Evolutionary conservation across 768 basidiomycete species (phyloP).

Genomic region (Floccularia luteovirens): DNA sequence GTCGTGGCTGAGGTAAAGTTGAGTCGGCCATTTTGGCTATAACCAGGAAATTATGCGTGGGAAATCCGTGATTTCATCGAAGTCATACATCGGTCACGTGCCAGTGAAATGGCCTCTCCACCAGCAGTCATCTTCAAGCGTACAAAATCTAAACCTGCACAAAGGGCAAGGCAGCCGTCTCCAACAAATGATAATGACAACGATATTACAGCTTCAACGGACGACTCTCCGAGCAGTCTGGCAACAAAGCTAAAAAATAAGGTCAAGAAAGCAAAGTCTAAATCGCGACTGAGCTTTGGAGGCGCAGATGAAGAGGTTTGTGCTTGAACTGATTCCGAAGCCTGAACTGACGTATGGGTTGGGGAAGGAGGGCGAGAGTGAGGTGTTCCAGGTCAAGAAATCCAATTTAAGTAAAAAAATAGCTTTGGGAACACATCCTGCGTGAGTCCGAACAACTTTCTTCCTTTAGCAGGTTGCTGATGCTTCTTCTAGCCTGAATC

Average conservation of each 20-base stretch:
- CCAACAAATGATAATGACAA: constrained; percentile 23
- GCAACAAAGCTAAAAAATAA: constrained; percentile 68
- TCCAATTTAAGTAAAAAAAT: constrained; percentile 67
- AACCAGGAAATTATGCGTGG: constrained; percentile 30
- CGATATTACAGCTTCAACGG: constrained; percentile 18
- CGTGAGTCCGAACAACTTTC: constrained; percentile 23
- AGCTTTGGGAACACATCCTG: constrained; percentile 44
- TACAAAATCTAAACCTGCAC: constrained; percentile 32
- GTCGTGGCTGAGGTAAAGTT: constrained; percentile 40
- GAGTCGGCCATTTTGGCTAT: constrained; percentile 24
- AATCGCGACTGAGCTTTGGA: constrained; percentile 74
- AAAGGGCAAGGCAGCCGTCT: constrained; percentile 30
- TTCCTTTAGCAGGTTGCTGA: constrained; percentile 1
- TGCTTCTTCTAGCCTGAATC: constrained; percentile 21
- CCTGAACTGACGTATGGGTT: constrained; percentile 17
- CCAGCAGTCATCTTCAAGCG: constrained; percentile 44
- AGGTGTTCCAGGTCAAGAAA: constrained; percentile 76
- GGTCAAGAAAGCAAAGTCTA: constrained; percentile 55
- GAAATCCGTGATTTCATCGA: constrained; percentile 20
- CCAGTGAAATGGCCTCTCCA: constrained; percentile 28
- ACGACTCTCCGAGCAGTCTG: constrained; percentile 52
- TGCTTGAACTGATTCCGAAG: constrained; percentile 10
- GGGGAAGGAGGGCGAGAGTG: constrained; percentile 46
- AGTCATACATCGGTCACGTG: constrained; percentile 28
- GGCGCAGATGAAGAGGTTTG: constrained; percentile 55